Evolutionary conservation across 768 basidiomycete genomes (phyloP).

Genomic region (Mycena kentingensis): DNA sequence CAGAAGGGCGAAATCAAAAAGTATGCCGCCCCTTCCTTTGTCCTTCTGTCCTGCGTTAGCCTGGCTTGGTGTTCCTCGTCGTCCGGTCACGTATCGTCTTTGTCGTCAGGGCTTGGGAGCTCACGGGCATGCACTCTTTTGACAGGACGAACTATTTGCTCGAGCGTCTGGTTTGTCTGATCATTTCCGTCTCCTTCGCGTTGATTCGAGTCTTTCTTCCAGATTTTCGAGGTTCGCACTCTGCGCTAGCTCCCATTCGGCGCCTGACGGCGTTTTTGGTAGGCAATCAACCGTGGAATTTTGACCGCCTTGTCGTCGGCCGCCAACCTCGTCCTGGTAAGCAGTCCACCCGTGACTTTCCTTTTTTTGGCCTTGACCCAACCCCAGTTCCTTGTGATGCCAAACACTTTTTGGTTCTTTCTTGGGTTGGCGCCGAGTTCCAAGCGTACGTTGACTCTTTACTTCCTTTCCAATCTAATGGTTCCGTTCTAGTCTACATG

Average conservation of each 20-base stretch:
- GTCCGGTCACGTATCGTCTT: not conserved
- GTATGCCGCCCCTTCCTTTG: slow-evolving; percentile 1
- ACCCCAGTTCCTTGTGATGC: slow-evolving; percentile 11
- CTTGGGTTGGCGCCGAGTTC: slow-evolving; percentile 14
- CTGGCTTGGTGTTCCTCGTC: not conserved
- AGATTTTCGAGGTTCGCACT: too few relatives aligned
- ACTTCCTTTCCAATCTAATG: not conserved
- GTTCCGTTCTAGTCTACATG: slow-evolving; percentile 11
- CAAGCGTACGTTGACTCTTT: slow-evolving; percentile 6
- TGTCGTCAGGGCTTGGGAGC: not conserved
- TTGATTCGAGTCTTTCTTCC: too few relatives aligned
- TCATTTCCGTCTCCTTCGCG: too few relatives aligned
- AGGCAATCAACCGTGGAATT: slow-evolving; percentile 17
- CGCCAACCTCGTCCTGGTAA: slow-evolving; percentile 12
- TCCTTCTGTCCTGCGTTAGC: not conserved
- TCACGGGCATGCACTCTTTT: not conserved
- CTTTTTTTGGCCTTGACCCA: not conserved
- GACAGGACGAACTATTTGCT: slow-evolving; percentile 16
- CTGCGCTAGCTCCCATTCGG: too few relatives aligned
- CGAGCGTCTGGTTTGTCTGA: slow-evolving; percentile 15
- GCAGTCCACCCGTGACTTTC: not conserved
- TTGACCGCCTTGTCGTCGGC: slow-evolving; percentile 16
- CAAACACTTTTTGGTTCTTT: slow-evolving; percentile 20
- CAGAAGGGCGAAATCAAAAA: slow-evolving; percentile 13
- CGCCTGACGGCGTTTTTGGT: too few relatives aligned